A percentile compares a stretch with the other conserved stretches of the same genome.
phyloP scores from a whole-genome alignment of 2,329 filamentous ascomycete genomes.

The Sclerotinia borealis region DNA sequence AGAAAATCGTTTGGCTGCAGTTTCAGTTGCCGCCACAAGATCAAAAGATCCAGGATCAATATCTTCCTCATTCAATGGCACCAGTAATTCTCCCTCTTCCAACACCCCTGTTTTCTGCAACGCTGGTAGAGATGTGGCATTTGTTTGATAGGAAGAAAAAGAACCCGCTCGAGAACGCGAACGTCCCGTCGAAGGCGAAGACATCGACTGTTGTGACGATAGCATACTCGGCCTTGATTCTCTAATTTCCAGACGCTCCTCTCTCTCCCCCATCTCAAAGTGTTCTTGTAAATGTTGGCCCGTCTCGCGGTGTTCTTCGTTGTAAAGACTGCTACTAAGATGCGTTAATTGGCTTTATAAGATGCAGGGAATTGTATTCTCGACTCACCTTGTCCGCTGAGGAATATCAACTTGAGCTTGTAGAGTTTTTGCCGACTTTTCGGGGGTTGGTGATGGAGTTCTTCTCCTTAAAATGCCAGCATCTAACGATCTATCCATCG shows the following conservation, averaged over 20 bases:
- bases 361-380: no score
- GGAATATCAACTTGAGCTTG: constrained; percentile 7
- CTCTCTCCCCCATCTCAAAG: not conserved
- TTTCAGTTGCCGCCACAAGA: constrained; percentile 41
- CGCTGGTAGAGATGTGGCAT: constrained; percentile 26
- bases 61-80: constrained; percentile 37
- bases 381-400: not conserved
- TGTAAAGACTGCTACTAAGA: constrained; percentile 2
- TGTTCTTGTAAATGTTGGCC: not conserved
- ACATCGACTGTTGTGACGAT: constrained; percentile 1
- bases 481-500: not conserved
- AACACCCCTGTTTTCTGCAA: constrained; percentile 25
- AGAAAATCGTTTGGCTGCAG: constrained; percentile 39
- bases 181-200: constrained; percentile 19
- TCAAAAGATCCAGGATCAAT: constrained; percentile 49
- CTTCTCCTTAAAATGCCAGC: not conserved
- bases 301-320: constrained; percentile 1
- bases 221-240: constrained; percentile 5
- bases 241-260: constrained; percentile 1
- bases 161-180: constrained; percentile 22
- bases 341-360: not conserved
- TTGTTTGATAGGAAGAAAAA: constrained; percentile 26
- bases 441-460: not conserved
- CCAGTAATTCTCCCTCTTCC: constrained; percentile 47
- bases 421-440: not conserved